Evolutionary conservation across 2,329 filamentous ascomycete species (phyloP).

Genomic region (Cadophora luteo-olivacea): DNA sequence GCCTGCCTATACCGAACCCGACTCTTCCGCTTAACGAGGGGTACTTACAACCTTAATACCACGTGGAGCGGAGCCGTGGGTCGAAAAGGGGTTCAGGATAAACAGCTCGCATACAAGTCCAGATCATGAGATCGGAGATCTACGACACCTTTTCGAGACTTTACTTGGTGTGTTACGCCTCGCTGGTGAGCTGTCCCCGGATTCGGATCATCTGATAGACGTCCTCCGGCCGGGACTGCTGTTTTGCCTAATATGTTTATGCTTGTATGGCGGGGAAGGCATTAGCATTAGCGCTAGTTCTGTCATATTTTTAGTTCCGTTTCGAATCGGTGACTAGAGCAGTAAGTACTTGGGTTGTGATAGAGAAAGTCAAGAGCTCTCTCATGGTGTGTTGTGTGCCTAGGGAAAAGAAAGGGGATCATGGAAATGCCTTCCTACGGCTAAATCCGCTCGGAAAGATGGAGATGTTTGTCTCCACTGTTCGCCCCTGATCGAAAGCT

Average conservation of each 20-base stretch:
- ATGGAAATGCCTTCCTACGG: conserved; percentile 7
- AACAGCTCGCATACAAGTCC: conserved; percentile 1
- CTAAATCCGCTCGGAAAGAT: conserved; percentile 15
- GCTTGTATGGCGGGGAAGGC: background rate
- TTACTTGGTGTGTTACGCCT: background rate
- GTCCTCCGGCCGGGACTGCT: background rate
- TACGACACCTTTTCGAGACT: background rate
- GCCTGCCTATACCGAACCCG: conserved; percentile 2
- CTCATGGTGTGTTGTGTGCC: background rate
- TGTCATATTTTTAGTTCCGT: conserved; percentile 8
- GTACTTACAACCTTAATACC: conserved; percentile 12
- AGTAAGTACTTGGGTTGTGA: background rate
- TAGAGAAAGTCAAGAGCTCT: conserved; percentile 1
- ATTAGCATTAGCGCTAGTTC: conserved; percentile 2
- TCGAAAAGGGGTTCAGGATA: background rate
- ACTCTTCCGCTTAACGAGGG: conserved; percentile 7
- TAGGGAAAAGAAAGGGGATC: background rate
- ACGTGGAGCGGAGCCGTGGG: conserved; percentile 10
- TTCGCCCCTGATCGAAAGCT: conserved; percentile 7
- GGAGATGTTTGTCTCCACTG: conserved; percentile 8
- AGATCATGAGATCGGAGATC: conserved; percentile 11
- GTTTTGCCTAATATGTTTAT: background rate
- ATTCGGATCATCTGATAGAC: conserved; percentile 10
- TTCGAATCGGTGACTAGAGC: conserved; percentile 1
- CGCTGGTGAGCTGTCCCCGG: background rate